A percentile compares a stretch with the other conserved stretches of the same genome.
Conservation (phyloP, 768 basidiomycete species). For the Rickenella mellea region DNA sequence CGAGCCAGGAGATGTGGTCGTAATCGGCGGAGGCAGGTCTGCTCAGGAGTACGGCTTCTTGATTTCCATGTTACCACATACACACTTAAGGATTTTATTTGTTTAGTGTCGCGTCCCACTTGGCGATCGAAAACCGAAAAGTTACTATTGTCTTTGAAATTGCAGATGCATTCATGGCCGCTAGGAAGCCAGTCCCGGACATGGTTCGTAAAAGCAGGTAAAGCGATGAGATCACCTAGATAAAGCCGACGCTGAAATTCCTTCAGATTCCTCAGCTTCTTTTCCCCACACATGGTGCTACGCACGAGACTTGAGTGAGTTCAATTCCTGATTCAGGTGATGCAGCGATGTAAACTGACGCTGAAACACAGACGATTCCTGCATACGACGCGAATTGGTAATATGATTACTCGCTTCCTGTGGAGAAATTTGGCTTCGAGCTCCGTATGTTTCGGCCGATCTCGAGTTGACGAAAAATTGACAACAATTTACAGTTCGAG, state of each 20-base stretch:
- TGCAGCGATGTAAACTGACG: slow-evolving; percentile 13
- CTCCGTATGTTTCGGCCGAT: slow-evolving; percentile 24
- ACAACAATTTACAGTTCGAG: slow-evolving; percentile 15
- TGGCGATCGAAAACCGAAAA: slow-evolving; percentile 37
- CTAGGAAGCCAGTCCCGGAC: slow-evolving; percentile 35
- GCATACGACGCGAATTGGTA: slow-evolving; percentile 51
- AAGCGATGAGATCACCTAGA: too few species aligned
- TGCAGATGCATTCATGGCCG: slow-evolving; percentile 41
- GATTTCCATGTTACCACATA: not conserved
- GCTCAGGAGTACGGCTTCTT: slow-evolving; percentile 44
- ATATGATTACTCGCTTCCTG: slow-evolving; percentile 35
- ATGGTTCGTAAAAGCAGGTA: slow-evolving; percentile 53
- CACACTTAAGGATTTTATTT: not conserved
- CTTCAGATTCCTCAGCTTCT: slow-evolving; percentile 36
- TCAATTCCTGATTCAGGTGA: not conserved
- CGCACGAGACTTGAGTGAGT: slow-evolving; percentile 45
- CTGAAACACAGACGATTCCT: slow-evolving; percentile 40
- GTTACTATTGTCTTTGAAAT: slow-evolving; percentile 44
- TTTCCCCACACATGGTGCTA: slow-evolving; percentile 40
- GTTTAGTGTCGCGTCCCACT: slow-evolving; percentile 34
- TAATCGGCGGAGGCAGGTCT: slow-evolving; percentile 61
- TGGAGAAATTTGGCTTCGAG: slow-evolving; percentile 32
- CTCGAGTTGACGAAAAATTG: not conserved
- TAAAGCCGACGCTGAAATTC: too few species aligned
- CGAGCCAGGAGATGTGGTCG: slow-evolving; percentile 24